Evolutionary conservation across 768 basidiomycete species (phyloP).

Genomic region (Coprinopsis strossmayeri): DNA sequence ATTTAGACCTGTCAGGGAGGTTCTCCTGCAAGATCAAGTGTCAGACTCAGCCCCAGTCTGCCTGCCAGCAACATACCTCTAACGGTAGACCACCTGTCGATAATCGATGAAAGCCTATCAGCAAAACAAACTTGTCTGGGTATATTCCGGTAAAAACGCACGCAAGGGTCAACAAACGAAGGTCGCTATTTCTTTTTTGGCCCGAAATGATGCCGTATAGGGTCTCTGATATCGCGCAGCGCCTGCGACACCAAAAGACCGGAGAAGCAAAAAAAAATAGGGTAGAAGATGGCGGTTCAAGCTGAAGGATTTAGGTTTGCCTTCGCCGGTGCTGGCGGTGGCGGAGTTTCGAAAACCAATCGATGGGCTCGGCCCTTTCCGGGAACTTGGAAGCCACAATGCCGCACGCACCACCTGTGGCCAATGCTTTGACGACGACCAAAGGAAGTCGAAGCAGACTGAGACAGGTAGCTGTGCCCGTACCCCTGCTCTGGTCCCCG

Average conservation of each 20-base stretch:
- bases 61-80: slow-evolving; percentile 63
- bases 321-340: too few relatives aligned
- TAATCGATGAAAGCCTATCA: slow-evolving; percentile 15
- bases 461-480: too few relatives aligned
- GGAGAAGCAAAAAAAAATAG: neutral
- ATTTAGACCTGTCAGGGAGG: slow-evolving; percentile 58
- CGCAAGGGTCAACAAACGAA: slow-evolving; percentile 79
- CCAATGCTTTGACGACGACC: too few relatives aligned
- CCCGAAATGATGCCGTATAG: slow-evolving; percentile 57
- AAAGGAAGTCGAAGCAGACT: too few relatives aligned
- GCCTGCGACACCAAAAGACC: slow-evolving; percentile 10
- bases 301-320: neutral
- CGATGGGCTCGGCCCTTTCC: slow-evolving; percentile 1
- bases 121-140: slow-evolving; percentile 14
- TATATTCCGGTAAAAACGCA: slow-evolving; percentile 27
- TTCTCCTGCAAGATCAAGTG: slow-evolving; percentile 51
- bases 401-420: too few relatives aligned
- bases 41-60: too few relatives aligned
- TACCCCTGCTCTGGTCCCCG: too few relatives aligned
- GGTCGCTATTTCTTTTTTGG: slow-evolving; percentile 72
- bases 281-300: neutral
- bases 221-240: slow-evolving; percentile 9
- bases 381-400: too few relatives aligned
- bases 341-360: slow-evolving; percentile 4
- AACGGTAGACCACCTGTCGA: slow-evolving; percentile 70